These are phyloP conservation scores for Knoxia roxburghii DNA, from an alignment of 257 asterid species.

Conservation along the genomic window DNA sequence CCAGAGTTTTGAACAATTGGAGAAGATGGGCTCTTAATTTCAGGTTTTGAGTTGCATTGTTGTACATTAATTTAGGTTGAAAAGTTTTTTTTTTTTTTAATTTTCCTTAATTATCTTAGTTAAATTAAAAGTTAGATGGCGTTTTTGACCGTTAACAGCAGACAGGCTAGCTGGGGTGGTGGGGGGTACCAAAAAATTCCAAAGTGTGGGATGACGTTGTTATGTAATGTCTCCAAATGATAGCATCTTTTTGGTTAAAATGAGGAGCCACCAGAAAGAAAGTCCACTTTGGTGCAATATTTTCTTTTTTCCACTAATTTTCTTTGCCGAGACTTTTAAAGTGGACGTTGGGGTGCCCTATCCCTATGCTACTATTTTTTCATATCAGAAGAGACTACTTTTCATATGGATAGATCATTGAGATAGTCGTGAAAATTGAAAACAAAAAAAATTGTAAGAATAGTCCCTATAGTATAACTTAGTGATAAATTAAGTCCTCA, in stretches of 20 bases:
- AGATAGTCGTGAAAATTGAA: no score
- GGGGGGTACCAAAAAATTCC: slow-evolving; percentile 2
- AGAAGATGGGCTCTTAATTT: background rate
- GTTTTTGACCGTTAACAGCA: slow-evolving; percentile 19
- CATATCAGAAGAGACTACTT: no score
- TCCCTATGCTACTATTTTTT: no score
- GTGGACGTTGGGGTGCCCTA: no score
- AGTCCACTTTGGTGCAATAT: background rate
- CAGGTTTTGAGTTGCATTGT: slow-evolving; percentile 7
- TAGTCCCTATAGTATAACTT: no score
- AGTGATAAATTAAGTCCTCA: no score
- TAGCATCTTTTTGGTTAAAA: background rate
- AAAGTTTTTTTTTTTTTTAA: background rate
- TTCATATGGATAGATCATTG: no score
- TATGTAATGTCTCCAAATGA: background rate
- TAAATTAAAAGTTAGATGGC: slow-evolving; percentile 12
- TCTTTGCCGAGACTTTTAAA: no score
- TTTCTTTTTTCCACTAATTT: no score
- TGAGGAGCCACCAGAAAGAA: background rate
- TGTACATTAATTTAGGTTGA: slow-evolving; percentile 11
- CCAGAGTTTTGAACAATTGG: slow-evolving; percentile 46
- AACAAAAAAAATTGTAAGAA: no score
- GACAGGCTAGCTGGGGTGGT: background rate
- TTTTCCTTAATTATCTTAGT: background rate
- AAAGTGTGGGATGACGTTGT: slow-evolving; percentile 7